phyloP scores from a whole-genome alignment of 2,329 filamentous ascomycete species.

The Colletotrichum destructivum region DNA sequence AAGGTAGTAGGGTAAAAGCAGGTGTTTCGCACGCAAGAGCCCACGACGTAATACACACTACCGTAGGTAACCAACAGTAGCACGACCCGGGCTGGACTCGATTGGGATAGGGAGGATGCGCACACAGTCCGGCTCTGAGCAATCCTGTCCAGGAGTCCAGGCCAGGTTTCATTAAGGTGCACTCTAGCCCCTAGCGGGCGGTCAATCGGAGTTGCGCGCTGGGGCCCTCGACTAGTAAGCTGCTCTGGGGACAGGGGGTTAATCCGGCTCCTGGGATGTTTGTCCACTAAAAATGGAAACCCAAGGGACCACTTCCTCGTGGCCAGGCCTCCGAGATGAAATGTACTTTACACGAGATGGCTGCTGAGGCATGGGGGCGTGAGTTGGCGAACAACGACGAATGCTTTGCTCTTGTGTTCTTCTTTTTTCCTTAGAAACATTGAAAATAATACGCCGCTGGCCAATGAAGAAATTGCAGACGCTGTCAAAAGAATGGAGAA shows the following conservation, averaged over 20 bases:
- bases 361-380: neutral
- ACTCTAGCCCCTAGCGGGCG: constrained; percentile 30
- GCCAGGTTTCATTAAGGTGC: constrained; percentile 42
- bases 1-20: constrained; percentile 30
- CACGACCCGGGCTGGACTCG: constrained; percentile 28
- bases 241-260: constrained; percentile 25
- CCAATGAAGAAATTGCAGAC: neutral
- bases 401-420: neutral
- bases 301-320: constrained; percentile 27
- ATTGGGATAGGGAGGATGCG: constrained; percentile 38
- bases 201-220: constrained; percentile 40
- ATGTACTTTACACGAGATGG: constrained; percentile 8
- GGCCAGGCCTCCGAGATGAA: constrained; percentile 15
- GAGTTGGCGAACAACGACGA: neutral
- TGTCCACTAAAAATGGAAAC: constrained; percentile 20
- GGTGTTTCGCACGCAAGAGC: constrained; percentile 41
- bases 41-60: constrained; percentile 42
- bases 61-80: constrained; percentile 31
- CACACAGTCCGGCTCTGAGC: constrained; percentile 22
- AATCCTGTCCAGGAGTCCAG: constrained; percentile 28
- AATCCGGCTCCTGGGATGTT: constrained; percentile 32
- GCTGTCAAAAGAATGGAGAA: neutral
- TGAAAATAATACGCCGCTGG: neutral
- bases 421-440: neutral
- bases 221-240: constrained; percentile 26